A percentile compares a stretch with the other conserved stretches of the same genome.
phyloP scores from a whole-genome alignment of 805 yeast species.

The Ogataea henricii region DNA sequence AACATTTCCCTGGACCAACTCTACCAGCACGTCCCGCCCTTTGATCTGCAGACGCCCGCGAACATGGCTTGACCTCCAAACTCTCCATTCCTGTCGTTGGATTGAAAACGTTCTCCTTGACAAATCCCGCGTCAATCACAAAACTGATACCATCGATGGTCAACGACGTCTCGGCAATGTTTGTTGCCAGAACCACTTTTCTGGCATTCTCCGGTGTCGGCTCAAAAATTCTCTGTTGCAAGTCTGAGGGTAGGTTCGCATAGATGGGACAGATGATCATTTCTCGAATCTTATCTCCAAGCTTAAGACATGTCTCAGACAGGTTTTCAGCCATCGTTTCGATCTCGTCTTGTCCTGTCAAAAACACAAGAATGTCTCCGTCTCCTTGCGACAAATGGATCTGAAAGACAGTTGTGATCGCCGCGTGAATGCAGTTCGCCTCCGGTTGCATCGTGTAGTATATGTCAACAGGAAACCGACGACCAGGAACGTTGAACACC shows the following conservation, averaged over 20 bases:
- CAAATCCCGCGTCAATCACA: constrained; percentile 94
- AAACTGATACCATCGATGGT: constrained; percentile 95
- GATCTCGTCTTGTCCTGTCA: constrained; percentile 97
- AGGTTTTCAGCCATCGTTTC: constrained; percentile 77
- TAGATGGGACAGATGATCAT: constrained; percentile 83
- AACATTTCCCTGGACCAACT: constrained; percentile 96
- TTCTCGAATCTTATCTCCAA: constrained; percentile 62
- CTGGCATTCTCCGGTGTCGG: constrained; percentile 79
- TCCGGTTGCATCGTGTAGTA: constrained; percentile 85
- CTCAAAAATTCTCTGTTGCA: constrained; percentile 80
- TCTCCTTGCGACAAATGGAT: constrained; percentile 72
- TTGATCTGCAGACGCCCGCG: constrained; percentile 94
- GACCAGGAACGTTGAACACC: constrained; percentile 85
- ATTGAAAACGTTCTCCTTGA: constrained; percentile 87
- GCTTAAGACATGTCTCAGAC: constrained; percentile 59
- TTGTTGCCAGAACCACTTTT: constrained; percentile 91
- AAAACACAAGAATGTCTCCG: constrained; percentile 87
- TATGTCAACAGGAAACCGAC: constrained; percentile 89
- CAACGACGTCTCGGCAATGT: constrained; percentile 95
- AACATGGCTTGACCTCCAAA: constrained; percentile 81
- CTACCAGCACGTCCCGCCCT: constrained; percentile 98
- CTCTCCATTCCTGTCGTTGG: constrained; percentile 89
- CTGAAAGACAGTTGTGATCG: constrained; percentile 82
- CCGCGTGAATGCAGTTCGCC: constrained; percentile 87
- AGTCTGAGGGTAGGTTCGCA: constrained; percentile 85